phyloP scores from a whole-genome alignment of 305 asterid genomes.

The Solanum hybrid region DNA sequence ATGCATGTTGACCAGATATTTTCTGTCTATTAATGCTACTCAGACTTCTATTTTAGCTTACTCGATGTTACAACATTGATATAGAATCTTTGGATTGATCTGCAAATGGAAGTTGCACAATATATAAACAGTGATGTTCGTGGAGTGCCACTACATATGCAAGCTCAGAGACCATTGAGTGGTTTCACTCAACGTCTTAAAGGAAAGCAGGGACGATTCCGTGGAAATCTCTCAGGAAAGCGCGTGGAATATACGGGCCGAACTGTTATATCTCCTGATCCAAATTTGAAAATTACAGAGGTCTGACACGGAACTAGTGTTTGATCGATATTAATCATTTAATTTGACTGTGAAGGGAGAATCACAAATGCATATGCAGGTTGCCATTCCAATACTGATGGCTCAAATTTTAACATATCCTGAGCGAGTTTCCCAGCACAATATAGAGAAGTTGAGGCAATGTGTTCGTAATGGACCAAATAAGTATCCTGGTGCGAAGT shows the following conservation, averaged over 20 bases:
- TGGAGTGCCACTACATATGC: constrained; percentile 33
- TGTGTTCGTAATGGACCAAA: constrained; percentile 86
- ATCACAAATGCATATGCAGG: constrained; percentile 34
- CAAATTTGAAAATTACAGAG: constrained; percentile 79
- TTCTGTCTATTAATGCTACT: background rate
- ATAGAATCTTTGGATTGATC: constrained; percentile 56
- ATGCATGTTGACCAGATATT: background rate
- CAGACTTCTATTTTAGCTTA: background rate
- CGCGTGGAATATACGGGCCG: constrained; percentile 95
- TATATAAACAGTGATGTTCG: constrained; percentile 79
- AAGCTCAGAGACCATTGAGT: constrained; percentile 41
- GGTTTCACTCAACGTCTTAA: constrained; percentile 95
- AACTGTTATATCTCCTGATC: constrained; percentile 96
- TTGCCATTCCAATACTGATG: constrained; percentile 79
- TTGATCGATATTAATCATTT: background rate
- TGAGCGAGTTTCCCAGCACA: constrained; percentile 86
- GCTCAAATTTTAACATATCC: constrained; percentile 81
- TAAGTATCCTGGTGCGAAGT: constrained; percentile 93
- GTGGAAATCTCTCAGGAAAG: constrained; percentile 88
- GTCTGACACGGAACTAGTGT: constrained; percentile 25
- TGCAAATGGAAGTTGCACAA: constrained; percentile 76
- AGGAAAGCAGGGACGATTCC: constrained; percentile 92
- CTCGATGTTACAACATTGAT: constrained; percentile 10
- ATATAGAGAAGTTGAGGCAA: constrained; percentile 82
- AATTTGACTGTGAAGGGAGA: constrained; percentile 13